Evolutionary conservation across 768 basidiomycete species (phyloP).

Genomic region (Naematelia encephala): DNA sequence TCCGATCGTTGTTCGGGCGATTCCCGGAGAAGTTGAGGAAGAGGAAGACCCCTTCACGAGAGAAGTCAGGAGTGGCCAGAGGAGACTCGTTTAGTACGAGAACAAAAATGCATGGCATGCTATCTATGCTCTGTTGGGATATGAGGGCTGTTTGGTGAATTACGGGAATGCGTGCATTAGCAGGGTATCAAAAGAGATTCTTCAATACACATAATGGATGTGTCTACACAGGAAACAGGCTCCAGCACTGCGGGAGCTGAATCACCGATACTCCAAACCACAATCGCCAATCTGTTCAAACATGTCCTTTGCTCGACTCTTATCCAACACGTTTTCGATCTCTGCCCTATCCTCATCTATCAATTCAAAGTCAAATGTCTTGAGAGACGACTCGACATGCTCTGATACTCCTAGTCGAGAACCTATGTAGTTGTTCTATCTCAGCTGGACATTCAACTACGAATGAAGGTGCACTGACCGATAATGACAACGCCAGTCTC

Average conservation of each 20-base stretch:
- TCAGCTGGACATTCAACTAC: too few species aligned
- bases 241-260: too few species aligned
- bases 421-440: not conserved
- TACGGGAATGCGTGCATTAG: too few species aligned
- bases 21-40: not conserved
- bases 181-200: too few species aligned
- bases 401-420: constrained; percentile 70
- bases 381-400: constrained; percentile 66
- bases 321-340: constrained; percentile 64
- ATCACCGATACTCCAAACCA: constrained; percentile 72
- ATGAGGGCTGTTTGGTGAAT: too few species aligned
- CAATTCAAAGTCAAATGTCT: constrained; percentile 62
- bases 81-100: constrained; percentile 20
- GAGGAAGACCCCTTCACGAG: constrained; percentile 16
- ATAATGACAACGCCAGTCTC: constrained; percentile 77
- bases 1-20: constrained; percentile 12
- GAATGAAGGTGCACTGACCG: constrained; percentile 53
- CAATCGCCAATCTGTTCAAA: constrained; percentile 75
- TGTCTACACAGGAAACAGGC: too few species aligned
- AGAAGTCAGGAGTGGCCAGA: constrained; percentile 21
- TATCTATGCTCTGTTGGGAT: too few species aligned
- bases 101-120: constrained; percentile 16
- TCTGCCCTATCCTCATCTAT: constrained; percentile 59
- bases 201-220: too few species aligned
- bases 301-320: constrained; percentile 62